Evolutionary conservation across 148 eudicot species (phyloP).

Genomic region (Camellia sinensis): DNA sequence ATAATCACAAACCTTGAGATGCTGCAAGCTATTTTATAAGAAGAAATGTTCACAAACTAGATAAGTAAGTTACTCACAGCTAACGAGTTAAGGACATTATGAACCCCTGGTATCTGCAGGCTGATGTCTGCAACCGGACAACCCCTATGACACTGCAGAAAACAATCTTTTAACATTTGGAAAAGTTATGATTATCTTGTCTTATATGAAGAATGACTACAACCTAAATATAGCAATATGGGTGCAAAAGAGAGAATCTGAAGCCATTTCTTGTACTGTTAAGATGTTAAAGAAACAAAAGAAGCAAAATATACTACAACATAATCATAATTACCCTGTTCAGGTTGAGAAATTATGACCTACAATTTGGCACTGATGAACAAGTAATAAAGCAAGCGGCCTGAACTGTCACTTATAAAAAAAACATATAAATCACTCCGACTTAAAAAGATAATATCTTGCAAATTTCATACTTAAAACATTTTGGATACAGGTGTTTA

Average conservation of each 20-base stretch:
- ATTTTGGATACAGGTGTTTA: too few species aligned
- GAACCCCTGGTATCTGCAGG: conserved; percentile 19
- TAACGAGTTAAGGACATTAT: conserved; percentile 15
- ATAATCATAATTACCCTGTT: not conserved
- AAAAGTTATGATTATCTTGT: not conserved
- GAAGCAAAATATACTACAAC: not conserved
- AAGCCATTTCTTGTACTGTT: not conserved
- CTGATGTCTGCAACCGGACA: conserved; percentile 12
- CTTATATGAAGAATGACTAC: too few species aligned
- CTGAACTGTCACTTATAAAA: too few species aligned
- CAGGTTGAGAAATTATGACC: too few species aligned
- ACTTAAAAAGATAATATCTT: too few species aligned
- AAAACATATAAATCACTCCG: too few species aligned
- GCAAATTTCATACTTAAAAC: too few species aligned
- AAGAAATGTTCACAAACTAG: not conserved
- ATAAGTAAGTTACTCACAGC: conserved; percentile 13
- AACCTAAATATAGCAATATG: too few species aligned
- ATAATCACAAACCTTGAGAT: not conserved
- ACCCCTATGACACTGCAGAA: conserved; percentile 14
- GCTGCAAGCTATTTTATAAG: not conserved
- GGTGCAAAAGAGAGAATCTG: not conserved
- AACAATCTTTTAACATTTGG: not conserved
- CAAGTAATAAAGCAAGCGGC: too few species aligned
- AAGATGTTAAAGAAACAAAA: not conserved
- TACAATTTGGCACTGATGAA: too few species aligned